Base-by-base conservation (phyloP, 2,329 filamentous ascomycete genomes). In the Tympanopsis confertula region DNA sequence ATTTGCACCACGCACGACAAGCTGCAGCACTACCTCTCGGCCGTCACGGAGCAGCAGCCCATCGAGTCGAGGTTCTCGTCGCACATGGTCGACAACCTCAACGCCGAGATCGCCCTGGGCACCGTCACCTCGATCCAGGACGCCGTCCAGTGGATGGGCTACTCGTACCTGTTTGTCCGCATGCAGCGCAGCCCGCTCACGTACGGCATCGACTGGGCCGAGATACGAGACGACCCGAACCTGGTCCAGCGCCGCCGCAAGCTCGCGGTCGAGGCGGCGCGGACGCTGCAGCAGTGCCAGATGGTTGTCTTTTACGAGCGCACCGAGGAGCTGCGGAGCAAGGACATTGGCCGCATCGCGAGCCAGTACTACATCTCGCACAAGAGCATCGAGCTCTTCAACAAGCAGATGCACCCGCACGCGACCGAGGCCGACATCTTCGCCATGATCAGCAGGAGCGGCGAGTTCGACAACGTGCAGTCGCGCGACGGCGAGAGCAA, bases 271-370 rank as follows among this genome's bases (percentile, higher is more conserved):
- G 81, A 94, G 48, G 91, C 91, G 17, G 91, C 91, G 1, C 72
- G 80, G 32, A 84, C 86, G 4, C 64, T 98, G 33, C 88, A 95
- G 52, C 74, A 88, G 52, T 94, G 86, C 48, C 91, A 98, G 59
- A 98, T 98, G 93, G 91, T 98, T 50, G 91, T 98, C 40, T 98
- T 89, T 66, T 95, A 98, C 47, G 91, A 96, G 52, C 74, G 69
- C n/a, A 98, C 89, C 0, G 89, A 95, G 47, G 89, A 95, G 50
- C 73, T 98, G 5, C 79, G 86, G 41, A 85, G 87, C 42, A 98
- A 98, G 57, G 89, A 98, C 50, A 82, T 96, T 37, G 91, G 91
- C 3, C 80, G 91, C 13, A 98, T 98, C 54, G 91, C 91, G 13
- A 96, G 89, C 57, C 89, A 98, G 56, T 98, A 82, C 54, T 98